These are phyloP conservation scores for Microsporum ferrugineum DNA, from an alignment of 2,329 filamentous ascomycete species.

Conservation along the genomic window DNA sequence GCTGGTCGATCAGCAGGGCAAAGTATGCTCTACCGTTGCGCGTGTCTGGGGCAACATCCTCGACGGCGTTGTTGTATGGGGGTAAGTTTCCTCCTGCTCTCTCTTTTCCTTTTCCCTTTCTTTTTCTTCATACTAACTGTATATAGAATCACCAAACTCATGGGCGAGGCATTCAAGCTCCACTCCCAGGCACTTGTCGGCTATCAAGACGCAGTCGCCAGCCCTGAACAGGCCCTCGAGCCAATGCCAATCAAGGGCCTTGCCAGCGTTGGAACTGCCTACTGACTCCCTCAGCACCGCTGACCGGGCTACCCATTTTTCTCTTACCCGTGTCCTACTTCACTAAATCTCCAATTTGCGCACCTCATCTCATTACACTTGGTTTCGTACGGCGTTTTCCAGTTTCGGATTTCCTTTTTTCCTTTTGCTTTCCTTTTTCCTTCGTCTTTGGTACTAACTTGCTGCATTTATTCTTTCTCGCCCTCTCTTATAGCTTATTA, in stretches of 20 bases:
- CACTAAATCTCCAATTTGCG: not conserved
- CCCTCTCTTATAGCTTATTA: not conserved
- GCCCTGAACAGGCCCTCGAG: constrained; percentile 29
- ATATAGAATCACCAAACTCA: constrained; percentile 54
- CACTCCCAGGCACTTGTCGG: constrained; percentile 89
- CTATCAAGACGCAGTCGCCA: constrained; percentile 57
- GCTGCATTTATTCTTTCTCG: not conserved
- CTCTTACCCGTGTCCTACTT: not conserved
- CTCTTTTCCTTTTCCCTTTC: not conserved
- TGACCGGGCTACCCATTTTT: not conserved
- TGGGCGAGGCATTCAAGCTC: constrained; percentile 96
- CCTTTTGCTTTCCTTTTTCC: not conserved
- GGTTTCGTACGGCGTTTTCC: not conserved
- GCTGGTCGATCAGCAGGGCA: constrained; percentile 68
- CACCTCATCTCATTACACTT: not conserved
- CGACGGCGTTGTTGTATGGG: constrained; percentile 97
- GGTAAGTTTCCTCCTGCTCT: constrained; percentile 57
- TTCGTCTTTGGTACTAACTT: not conserved
- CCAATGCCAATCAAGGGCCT: constrained; percentile 35
- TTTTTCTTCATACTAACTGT: constrained; percentile 32
- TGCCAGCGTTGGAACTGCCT: constrained; percentile 33
- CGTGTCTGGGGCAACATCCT: constrained; percentile 96
- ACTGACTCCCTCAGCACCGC: constrained; percentile 19
- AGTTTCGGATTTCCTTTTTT: constrained; percentile 14
- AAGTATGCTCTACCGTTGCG: constrained; percentile 89